Evolutionary conservation across 495 filamentous ascomycete species (phyloP).

Genomic region (Aspergillus campestris): DNA sequence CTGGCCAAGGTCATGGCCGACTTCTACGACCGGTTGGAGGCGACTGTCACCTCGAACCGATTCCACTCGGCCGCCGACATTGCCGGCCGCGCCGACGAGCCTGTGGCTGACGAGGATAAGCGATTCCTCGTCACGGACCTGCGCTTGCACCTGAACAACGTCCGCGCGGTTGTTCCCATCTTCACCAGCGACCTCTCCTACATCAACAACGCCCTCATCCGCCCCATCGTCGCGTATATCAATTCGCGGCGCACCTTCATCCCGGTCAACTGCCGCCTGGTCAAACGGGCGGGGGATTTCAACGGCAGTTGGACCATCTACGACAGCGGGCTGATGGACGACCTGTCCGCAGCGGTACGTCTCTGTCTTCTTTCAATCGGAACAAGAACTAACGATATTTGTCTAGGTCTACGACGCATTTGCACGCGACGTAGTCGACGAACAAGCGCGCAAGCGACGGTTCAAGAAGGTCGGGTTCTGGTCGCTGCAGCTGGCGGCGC

Average conservation of each 20-base stretch:
- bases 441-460: conserved; percentile 71
- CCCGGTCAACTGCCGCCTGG: conserved; percentile 86
- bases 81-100: conserved; percentile 7
- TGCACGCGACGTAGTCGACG: conserved; percentile 76
- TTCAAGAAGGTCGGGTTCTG: conserved; percentile 96
- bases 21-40: conserved; percentile 90
- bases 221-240: conserved; percentile 98
- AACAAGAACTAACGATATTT: conserved; percentile 3
- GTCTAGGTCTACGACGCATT: conserved; percentile 79
- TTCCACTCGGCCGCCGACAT: conserved; percentile 18
- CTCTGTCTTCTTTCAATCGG: background rate
- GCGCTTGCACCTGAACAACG: conserved; percentile 82
- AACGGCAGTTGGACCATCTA: conserved; percentile 94
- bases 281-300: conserved; percentile 80
- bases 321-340: conserved; percentile 91
- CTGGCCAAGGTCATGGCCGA: conserved; percentile 87
- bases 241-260: conserved; percentile 91
- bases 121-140: conserved; percentile 85
- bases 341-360: conserved; percentile 75
- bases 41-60: conserved; percentile 71
- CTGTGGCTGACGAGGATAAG: conserved; percentile 38
- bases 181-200: conserved; percentile 88
- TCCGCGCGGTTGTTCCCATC: conserved; percentile 81
- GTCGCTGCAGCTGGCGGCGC: conserved; percentile 82
- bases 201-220: conserved; percentile 88